These are phyloP conservation scores for Cocos nucifera DNA, from an alignment of 176 grass and related monocot species.

Conservation along the genomic window DNA sequence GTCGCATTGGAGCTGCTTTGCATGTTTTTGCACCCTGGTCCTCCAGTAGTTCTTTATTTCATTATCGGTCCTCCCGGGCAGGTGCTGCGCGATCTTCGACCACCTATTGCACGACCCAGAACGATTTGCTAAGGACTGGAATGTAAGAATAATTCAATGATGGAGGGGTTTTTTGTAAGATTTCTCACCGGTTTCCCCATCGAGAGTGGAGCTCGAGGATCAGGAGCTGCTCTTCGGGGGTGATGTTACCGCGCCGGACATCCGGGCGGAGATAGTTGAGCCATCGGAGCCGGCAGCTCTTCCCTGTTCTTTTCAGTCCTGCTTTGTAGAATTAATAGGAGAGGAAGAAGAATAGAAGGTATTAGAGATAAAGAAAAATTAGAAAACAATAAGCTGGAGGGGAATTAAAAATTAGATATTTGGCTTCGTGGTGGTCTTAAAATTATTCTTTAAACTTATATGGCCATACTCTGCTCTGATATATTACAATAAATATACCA, in stretches of 20 bases:
- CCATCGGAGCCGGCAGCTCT: constrained; percentile 97
- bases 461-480: too few species aligned
- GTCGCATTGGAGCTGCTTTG: constrained; percentile 16
- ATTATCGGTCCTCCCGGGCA: constrained; percentile 12
- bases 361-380: too few species aligned
- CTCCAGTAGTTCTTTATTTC: constrained; percentile 18
- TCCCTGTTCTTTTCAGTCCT: constrained; percentile 92
- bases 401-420: too few species aligned
- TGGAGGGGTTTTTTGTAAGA: not conserved
- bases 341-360: not conserved
- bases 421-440: too few species aligned
- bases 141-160: not conserved
- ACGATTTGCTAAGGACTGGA: not conserved
- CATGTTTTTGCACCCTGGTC: constrained; percentile 12
- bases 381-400: too few species aligned
- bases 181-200: constrained; percentile 68
- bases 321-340: not conserved
- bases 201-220: constrained; percentile 96
- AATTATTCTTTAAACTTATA: too few species aligned
- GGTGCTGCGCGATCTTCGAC: constrained; percentile 13
- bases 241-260: constrained; percentile 92
- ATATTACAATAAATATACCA: too few species aligned
- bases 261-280: constrained; percentile 97
- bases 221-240: constrained; percentile 87
- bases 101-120: not conserved